A percentile compares a stretch with the other conserved stretches of the same genome.
Conservation (phyloP, 306 rosid genomes). For the Senna siamea region DNA sequence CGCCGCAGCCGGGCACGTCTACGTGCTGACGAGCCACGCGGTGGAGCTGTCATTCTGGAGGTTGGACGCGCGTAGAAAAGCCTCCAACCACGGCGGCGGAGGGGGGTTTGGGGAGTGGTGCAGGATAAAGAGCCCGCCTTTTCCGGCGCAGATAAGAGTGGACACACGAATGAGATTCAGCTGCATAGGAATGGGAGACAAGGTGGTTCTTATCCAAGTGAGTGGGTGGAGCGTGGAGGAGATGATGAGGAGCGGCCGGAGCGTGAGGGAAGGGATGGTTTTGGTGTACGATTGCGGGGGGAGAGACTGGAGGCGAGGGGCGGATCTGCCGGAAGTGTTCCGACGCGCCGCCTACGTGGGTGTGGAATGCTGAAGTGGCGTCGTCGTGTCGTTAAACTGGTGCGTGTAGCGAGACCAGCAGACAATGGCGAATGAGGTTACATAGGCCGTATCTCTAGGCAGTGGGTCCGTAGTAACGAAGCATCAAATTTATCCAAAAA, state of each 20-base stretch:
- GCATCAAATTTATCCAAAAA: neutral
- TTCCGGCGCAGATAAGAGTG: slow-evolving; percentile 60
- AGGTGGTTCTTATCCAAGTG: slow-evolving; percentile 60
- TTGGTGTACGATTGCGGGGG: slow-evolving; percentile 51
- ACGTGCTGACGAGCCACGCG: slow-evolving; percentile 68
- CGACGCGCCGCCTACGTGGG: slow-evolving; percentile 76
- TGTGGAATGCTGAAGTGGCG: slow-evolving; percentile 57
- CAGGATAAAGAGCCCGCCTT: slow-evolving; percentile 63
- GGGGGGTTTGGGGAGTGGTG: slow-evolving; percentile 66
- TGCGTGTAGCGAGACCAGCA: slow-evolving; percentile 37
- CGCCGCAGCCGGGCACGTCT: slow-evolving; percentile 45
- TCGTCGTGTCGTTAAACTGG: neutral
- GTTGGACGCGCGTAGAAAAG: slow-evolving; percentile 54
- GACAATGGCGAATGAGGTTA: slow-evolving; percentile 35
- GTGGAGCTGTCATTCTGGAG: slow-evolving; percentile 81
- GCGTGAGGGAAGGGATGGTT: slow-evolving; percentile 55
- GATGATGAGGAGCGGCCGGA: slow-evolving; percentile 45
- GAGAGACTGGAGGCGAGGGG: slow-evolving; percentile 62
- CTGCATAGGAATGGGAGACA: slow-evolving; percentile 64
- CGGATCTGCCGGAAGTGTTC: slow-evolving; percentile 58
- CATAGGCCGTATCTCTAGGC: slow-evolving; percentile 37
- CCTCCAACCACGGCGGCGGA: neutral
- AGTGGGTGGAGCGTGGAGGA: slow-evolving; percentile 54
- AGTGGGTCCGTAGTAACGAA: slow-evolving; percentile 21
- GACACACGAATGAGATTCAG: slow-evolving; percentile 67